Base-by-base conservation (phyloP, 768 basidiomycete genomes). In the Rhizopogon vesiculosus region DNA sequence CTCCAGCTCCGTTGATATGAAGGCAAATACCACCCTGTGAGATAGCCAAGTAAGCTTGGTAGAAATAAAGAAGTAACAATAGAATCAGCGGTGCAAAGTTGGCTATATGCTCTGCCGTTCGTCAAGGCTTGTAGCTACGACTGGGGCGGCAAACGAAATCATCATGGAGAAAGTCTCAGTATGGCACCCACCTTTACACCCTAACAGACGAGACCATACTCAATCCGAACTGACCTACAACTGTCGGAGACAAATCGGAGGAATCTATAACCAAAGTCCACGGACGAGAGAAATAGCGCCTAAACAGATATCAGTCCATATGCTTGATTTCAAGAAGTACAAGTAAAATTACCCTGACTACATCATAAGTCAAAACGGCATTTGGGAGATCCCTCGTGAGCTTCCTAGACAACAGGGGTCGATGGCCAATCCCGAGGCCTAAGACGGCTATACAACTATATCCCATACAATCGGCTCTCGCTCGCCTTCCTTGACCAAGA, bases 341-440 rank as follows among this genome's bases (percentile, higher is more conserved):
- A 4, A 39, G 13, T 55, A 33, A 35, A 57, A 74, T 40, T 61
- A 87, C 91, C 80, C 93, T 93, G 49, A 86, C 87, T 16, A 82
- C 74, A 1, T 81, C 84, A 66, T 93, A 94, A 3, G 92, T 92
- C 46, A 91, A 75, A 12, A 92, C 80, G 5, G 83, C 89, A 66
- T 92, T 92, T 7, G 90, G 86, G 5, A 91, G 25, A 81, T 64
- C 91, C 89, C 85, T 84, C 8, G 84, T 86, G 35, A 91, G 68
- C 56, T 72, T 72, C 15, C 71, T 72, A 15, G 78, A 66, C 7
- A 62, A 59, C 28, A 25, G 25, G 25, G 25, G 25, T 25, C 25
- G 25, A 25, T 50, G 29, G 12, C 77, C 69, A 66, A 86, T 89
- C 69, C 83, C 79, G 61, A 84, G 86, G 8, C 91, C 92, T 69